Percentiles rank a stretch among this genome's conserved stretches.
These are phyloP conservation scores for Hypsizygus ulmarius DNA, from an alignment of 1,284 basidiomycete species.

Conservation along the genomic window DNA sequence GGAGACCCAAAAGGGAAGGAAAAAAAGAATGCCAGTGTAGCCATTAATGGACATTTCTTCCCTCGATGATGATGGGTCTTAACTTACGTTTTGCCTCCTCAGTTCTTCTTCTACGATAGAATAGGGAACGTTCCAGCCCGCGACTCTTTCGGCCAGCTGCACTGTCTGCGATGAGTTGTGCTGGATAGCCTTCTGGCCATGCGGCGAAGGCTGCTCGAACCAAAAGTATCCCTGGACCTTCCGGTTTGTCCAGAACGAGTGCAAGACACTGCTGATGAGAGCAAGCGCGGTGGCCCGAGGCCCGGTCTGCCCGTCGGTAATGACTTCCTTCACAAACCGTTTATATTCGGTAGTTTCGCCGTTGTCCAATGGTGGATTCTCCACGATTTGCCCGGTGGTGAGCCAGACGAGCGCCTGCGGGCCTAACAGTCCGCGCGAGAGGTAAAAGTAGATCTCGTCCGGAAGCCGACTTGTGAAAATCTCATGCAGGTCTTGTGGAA, in stretches of 20 bases:
- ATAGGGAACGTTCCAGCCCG: constrained; percentile 92
- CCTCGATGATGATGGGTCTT: constrained; percentile 16
- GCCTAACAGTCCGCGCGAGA: constrained; percentile 88
- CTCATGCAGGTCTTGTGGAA: constrained; percentile 90
- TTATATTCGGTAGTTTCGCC: constrained; percentile 94
- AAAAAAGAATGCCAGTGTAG: constrained; percentile 10
- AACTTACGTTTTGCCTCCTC: constrained; percentile 89
- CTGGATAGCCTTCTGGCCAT: constrained; percentile 56
- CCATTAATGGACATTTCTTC: constrained; percentile 23
- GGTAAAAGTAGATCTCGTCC: constrained; percentile 95
- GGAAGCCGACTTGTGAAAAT: constrained; percentile 95
- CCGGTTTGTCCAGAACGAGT: constrained; percentile 78
- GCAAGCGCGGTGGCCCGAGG: constrained; percentile 91
- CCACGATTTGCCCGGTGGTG: constrained; percentile 80
- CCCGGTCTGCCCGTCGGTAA: constrained; percentile 89
- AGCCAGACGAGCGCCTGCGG: constrained; percentile 91
- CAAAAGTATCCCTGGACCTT: constrained; percentile 74
- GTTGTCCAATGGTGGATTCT: constrained; percentile 90
- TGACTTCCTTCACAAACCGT: constrained; percentile 92
- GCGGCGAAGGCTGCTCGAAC: constrained; percentile 63
- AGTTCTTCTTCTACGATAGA: constrained; percentile 91
- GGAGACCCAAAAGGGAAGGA: constrained; percentile 7
- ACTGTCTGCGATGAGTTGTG: constrained; percentile 80
- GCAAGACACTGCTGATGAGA: constrained; percentile 73
- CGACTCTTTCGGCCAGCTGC: constrained; percentile 84